phyloP scores from a whole-genome alignment of 176 grass and related monocot species.

The Cymbopogon citratus region DNA sequence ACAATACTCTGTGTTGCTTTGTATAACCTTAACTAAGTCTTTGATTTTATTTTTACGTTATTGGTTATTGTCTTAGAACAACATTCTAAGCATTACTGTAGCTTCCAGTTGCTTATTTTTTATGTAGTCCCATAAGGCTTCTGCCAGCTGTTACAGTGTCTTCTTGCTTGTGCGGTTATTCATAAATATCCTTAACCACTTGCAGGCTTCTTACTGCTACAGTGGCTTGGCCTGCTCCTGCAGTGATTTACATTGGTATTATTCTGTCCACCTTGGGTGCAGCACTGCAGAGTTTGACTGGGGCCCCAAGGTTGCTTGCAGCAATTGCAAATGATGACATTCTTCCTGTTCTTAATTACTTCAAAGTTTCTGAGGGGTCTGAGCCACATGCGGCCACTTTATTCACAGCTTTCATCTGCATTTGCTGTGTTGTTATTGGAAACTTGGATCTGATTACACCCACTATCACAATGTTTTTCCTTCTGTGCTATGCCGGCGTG shows the following conservation, averaged over 20 bases:
- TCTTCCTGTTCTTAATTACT: slow-evolving; percentile 90
- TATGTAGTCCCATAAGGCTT: background rate
- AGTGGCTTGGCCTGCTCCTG: slow-evolving; percentile 88
- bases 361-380: slow-evolving; percentile 84
- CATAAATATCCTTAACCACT: slow-evolving; percentile 22
- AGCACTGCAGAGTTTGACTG: slow-evolving; percentile 91
- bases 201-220: slow-evolving; percentile 92
- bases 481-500: slow-evolving; percentile 91
- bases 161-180: slow-evolving; percentile 15
- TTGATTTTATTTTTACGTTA: slow-evolving; percentile 10
- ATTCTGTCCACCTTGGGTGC: slow-evolving; percentile 97
- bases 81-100: background rate
- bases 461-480: slow-evolving; percentile 98
- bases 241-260: slow-evolving; percentile 92
- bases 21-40: background rate
- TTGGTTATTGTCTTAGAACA: background rate
- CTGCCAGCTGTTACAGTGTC: background rate
- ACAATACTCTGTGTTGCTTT: background rate
- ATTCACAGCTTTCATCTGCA: slow-evolving; percentile 90
- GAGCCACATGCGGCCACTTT: slow-evolving; percentile 83
- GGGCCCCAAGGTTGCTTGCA: slow-evolving; percentile 86
- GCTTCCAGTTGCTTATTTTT: background rate
- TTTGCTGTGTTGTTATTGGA: slow-evolving; percentile 85
- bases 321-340: slow-evolving; percentile 98
- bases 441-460: slow-evolving; percentile 97